Evolutionary conservation across 306 rosid genomes (phyloP), one percentile per base, ranked within the genome.

Genomic region (Dryas alaskensis): DNA sequence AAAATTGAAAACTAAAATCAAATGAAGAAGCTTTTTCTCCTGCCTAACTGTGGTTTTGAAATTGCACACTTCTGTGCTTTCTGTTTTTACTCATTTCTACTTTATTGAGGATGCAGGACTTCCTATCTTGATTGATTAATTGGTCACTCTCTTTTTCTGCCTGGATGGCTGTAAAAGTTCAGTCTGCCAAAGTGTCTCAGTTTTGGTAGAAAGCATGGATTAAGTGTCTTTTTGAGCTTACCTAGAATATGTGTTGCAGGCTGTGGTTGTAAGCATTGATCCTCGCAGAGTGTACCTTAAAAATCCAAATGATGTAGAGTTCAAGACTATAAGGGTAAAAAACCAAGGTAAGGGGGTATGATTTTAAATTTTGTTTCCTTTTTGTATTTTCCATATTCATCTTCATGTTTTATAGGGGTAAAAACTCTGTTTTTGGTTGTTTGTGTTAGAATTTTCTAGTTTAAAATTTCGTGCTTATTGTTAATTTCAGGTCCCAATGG

Each of bases 231-330:
- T 58, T 65, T 50, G 39, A 40, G 46, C 60, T 74, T 67, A 62
- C 55, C 73, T 57, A 40, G 47, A 70, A 14, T 81, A 72, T 71
- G 53, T 64, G 45, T 65, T 59, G 58, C 92, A 94, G 99, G 99
- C 99, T 48, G 99, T 94, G 71, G 97, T 92, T 60, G 98, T 94
- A 25, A 94, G 99, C 73, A 86, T 94, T 62, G 99, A 94, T 87
- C 99, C 98, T 71, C 89, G 89, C 55, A 90, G 96, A 75, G 93
- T 88, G 69, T 88, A 92, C 17, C n/a, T 90, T 50, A 87, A 87
- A 84, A 77, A 82, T 80, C 87, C 92, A 49, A 71, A 78, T 46
- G 99, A 92, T 67, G 96, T 92, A 63, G 84, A 87, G 80, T 87
- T 88, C 72, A 86, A 89, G 87, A 84, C 92, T 47, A 59, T 78